These are phyloP conservation scores for Penicillium sp. DNA, from an alignment of 2,329 filamentous ascomycete genomes.

Conservation along the genomic window DNA sequence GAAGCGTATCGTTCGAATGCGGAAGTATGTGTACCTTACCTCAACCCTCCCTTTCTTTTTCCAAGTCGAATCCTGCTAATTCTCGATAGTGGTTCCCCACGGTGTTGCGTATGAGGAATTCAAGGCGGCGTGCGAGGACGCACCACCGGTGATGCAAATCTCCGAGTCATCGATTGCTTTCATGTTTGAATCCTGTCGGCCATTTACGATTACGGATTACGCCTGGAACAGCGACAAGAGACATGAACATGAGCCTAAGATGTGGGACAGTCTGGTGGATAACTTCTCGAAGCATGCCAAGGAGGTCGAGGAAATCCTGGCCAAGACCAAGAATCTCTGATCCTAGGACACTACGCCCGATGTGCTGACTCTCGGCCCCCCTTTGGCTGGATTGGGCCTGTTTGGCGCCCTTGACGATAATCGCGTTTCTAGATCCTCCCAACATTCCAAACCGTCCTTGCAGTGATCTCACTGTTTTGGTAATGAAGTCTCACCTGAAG, in stretches of 20 bases:
- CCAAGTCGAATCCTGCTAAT: not conserved
- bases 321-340: constrained; percentile 18
- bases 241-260: constrained; percentile 49
- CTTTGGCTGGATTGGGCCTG: not conserved
- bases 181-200: constrained; percentile 37
- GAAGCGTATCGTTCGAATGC: constrained; percentile 37
- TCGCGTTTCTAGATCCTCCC: not conserved
- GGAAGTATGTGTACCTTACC: constrained; percentile 25
- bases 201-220: constrained; percentile 37
- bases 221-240: constrained; percentile 39
- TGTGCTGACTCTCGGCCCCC: not conserved
- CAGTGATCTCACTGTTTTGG: not conserved
- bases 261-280: constrained; percentile 57
- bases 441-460: too few species aligned
- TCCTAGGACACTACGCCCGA: not conserved
- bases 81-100: constrained; percentile 32
- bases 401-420: not conserved
- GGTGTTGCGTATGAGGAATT: constrained; percentile 38
- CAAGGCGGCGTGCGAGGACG: constrained; percentile 27
- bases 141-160: constrained; percentile 30
- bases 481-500: not conserved
- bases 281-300: constrained; percentile 50
- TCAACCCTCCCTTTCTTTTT: not conserved
- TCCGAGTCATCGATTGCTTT: constrained; percentile 34
- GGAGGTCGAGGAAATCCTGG: constrained; percentile 48